Evolutionary conservation across 2,329 filamentous ascomycete species (phyloP), one percentile per base, ranked within the genome.

Genomic region (Ophiostoma triangulosporum): DNA sequence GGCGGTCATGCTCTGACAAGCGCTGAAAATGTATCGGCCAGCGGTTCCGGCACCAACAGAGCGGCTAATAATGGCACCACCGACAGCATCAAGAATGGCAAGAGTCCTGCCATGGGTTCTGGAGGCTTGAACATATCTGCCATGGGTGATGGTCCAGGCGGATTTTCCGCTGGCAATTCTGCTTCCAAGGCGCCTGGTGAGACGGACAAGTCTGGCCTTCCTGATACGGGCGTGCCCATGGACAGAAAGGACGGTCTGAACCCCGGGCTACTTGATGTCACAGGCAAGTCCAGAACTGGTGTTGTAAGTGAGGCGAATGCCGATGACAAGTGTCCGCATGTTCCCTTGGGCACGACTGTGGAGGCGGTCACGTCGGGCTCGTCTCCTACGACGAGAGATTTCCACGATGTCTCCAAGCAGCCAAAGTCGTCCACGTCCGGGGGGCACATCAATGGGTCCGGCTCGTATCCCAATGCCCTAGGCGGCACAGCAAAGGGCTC

Each of bases 1-100:
- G 71, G 72, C 12, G 72, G 72, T 15, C 68, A 66, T 8, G 65
- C 68, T 4, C 64, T 73, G 14, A 55, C 58, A 8, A 58, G 55
- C 15, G 52, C 57, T 5, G 58, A 60, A 29, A 57, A 56, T 35
- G 64, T 26, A 12, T 32, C 29, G 7, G 11, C 54, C 2, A 22
- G 29, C 9, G 17, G 22, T n/a, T 17, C 33, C 1, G n/a, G 20
- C 4, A 35, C 14, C 11, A 7, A 7, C 11, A n/a, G 4, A 11
- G 26, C 26, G 2, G 8, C 15, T 17, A 17, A 17, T 1, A n/a
- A 7, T 17, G n/a, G n/a, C 35, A 17, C 35, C n/a, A 17, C 35
- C 15, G 15, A 20, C 1, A 9, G 20, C 7, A 35, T 9, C 6
- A 29, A 29, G 43, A n/a, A 17, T 15, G 20, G 14, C 22, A 29